These are phyloP conservation scores for Pelagophyceae sp. DNA, from an alignment of 352 stramenopile species.

Conservation along the genomic window DNA sequence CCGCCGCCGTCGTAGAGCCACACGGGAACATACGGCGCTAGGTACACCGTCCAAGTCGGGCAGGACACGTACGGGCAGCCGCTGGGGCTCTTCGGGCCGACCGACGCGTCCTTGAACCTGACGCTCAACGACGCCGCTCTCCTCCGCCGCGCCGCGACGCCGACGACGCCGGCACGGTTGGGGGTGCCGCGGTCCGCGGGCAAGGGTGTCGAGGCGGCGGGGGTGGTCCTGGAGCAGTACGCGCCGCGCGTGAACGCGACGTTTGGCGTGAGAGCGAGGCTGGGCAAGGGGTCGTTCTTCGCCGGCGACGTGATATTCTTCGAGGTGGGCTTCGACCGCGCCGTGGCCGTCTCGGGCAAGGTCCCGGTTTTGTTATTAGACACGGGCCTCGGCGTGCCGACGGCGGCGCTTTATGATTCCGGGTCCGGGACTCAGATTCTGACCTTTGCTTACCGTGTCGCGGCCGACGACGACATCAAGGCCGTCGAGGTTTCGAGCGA, in stretches of 20 bases:
- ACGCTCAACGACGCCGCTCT: background rate
- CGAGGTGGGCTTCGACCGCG: background rate
- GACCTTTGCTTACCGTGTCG: background rate
- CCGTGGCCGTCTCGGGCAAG: background rate
- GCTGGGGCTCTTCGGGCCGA: background rate
- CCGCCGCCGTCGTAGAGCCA: too few relatives aligned
- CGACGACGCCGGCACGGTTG: background rate
- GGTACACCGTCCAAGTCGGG: conserved; percentile 35
- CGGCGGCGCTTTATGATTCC: background rate
- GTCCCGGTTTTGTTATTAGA: background rate
- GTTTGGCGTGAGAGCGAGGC: background rate
- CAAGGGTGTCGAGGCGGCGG: background rate
- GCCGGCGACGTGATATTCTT: conserved; percentile 1
- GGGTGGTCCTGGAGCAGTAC: background rate
- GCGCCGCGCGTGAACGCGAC: background rate
- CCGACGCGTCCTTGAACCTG: background rate
- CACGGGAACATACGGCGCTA: too few relatives aligned
- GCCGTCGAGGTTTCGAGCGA: background rate
- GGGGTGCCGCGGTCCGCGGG: background rate
- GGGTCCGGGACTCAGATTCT: background rate
- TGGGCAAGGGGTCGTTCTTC: background rate
- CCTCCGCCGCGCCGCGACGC: background rate
- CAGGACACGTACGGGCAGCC: conserved; percentile 19
- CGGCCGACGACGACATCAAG: background rate
- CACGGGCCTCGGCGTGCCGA: background rate